phyloP scores from a whole-genome alignment of 2,329 filamentous ascomycete species.

The Fusarium caatingaense region DNA sequence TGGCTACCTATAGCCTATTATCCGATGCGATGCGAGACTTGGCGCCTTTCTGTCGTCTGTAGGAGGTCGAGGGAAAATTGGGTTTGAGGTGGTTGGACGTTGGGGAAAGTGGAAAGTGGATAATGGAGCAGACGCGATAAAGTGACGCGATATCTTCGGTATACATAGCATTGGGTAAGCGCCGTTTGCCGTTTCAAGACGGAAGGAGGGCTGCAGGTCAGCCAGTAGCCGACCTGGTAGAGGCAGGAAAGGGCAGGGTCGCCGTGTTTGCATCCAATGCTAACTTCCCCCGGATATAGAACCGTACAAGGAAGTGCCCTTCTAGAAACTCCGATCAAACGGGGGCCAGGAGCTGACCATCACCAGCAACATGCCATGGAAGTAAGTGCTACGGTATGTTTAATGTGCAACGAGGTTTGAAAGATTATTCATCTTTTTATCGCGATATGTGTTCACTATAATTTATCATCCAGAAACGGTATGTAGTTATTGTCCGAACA shows the following conservation, averaged over 20 bases:
- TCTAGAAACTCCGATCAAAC: conserved; percentile 10
- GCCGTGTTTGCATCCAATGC: conserved; percentile 19
- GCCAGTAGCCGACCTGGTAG: neutral
- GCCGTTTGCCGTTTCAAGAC: conserved; percentile 12
- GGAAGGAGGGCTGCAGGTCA: neutral
- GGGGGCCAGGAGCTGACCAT: neutral
- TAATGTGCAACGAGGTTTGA: neutral
- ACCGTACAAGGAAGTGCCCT: conserved; percentile 5
- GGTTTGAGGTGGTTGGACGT: neutral
- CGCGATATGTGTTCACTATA: neutral
- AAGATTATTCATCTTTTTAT: neutral
- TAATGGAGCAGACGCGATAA: neutral
- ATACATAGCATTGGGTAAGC: neutral
- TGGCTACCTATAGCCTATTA: neutral
- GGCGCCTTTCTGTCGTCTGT: neutral
- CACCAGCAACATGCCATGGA: neutral
- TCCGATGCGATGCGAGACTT: neutral
- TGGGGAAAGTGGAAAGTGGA: neutral
- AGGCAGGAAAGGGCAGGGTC: neutral
- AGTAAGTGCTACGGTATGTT: neutral
- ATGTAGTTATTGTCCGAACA: neutral
- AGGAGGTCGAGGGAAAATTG: neutral
- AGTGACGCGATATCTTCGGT: neutral
- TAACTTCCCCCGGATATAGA: conserved; percentile 6
- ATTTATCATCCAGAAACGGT: neutral